A percentile compares a stretch with the other conserved stretches of the same genome.
Evolutionary conservation across 768 basidiomycete genomes (phyloP).

Genomic region (Hygrocybe punicea): DNA sequence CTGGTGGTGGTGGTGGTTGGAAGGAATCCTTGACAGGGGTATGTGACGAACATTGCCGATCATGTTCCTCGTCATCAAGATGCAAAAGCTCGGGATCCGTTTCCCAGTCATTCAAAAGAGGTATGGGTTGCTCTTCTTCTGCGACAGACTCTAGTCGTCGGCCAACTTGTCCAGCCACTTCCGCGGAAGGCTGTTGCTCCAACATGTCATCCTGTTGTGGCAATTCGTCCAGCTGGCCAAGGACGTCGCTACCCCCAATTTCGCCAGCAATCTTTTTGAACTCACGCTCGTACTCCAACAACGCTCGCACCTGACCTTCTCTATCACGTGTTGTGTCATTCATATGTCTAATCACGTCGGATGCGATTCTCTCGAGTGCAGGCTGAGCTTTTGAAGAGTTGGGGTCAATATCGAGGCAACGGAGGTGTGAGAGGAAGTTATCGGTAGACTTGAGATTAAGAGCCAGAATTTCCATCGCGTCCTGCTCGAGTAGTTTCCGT

Average conservation of each 20-base stretch:
- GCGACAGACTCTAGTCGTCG: constrained; percentile 28
- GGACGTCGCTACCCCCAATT: constrained; percentile 69
- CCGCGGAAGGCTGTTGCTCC: constrained; percentile 32
- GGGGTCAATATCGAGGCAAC: constrained; percentile 60
- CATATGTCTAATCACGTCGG: constrained; percentile 71
- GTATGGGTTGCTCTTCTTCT: constrained; percentile 23
- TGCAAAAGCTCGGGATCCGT: constrained; percentile 49
- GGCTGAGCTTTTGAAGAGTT: constrained; percentile 38
- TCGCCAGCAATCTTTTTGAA: constrained; percentile 74
- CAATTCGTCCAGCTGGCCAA: constrained; percentile 67
- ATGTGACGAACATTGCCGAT: constrained; percentile 36
- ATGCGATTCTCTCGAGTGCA: constrained; percentile 65
- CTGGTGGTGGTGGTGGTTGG: constrained; percentile 45
- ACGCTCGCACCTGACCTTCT: constrained; percentile 75
- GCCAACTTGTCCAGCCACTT: constrained; percentile 26
- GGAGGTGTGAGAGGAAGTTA: constrained; percentile 69
- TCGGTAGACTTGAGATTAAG: constrained; percentile 75
- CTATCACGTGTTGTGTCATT: constrained; percentile 74
- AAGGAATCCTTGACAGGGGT: constrained; percentile 62
- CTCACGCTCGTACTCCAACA: constrained; percentile 76
- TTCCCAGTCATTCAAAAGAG: constrained; percentile 54
- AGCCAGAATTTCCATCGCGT: constrained; percentile 70
- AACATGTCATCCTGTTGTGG: constrained; percentile 44
- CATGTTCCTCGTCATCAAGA: constrained; percentile 48
- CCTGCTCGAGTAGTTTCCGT: constrained; percentile 38